These are phyloP conservation scores for Truncatella angustata DNA, from an alignment of 2,329 filamentous ascomycete genomes.

Conservation along the genomic window DNA sequence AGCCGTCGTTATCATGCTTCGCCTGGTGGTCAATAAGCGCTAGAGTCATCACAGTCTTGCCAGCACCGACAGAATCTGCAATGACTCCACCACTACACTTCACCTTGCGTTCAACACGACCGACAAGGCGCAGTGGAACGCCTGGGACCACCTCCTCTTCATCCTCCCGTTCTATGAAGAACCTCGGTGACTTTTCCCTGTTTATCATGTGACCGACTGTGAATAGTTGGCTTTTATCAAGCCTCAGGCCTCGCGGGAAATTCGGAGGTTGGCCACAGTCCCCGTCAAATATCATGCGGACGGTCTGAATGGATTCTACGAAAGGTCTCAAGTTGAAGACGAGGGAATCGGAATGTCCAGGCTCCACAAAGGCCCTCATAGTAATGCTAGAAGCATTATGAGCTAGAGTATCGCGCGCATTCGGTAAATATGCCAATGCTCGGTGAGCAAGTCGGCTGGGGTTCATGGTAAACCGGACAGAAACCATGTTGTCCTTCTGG, in stretches of 20 bases:
- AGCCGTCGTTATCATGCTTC: constrained; percentile 17
- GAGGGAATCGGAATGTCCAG: background rate
- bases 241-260: constrained; percentile 1
- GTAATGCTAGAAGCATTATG: background rate
- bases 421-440: constrained; percentile 2
- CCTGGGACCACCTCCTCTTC: constrained; percentile 35
- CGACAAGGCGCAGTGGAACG: constrained; percentile 32
- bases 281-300: background rate
- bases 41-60: constrained; percentile 41
- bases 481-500: background rate
- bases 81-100: constrained; percentile 36
- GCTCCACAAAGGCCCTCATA: constrained; percentile 1
- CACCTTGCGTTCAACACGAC: constrained; percentile 25
- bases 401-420: background rate
- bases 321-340: constrained; percentile 4
- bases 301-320: background rate
- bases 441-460: constrained; percentile 10
- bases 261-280: background rate
- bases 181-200: constrained; percentile 18
- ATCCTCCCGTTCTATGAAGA: constrained; percentile 35
- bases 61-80: constrained; percentile 43
- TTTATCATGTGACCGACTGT: constrained; percentile 31
- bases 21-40: constrained; percentile 32
- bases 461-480: constrained; percentile 9
- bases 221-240: constrained; percentile 21